Evolutionary conservation across 140 eudicot species (phyloP).

Genomic region (Flaveria floridana): DNA sequence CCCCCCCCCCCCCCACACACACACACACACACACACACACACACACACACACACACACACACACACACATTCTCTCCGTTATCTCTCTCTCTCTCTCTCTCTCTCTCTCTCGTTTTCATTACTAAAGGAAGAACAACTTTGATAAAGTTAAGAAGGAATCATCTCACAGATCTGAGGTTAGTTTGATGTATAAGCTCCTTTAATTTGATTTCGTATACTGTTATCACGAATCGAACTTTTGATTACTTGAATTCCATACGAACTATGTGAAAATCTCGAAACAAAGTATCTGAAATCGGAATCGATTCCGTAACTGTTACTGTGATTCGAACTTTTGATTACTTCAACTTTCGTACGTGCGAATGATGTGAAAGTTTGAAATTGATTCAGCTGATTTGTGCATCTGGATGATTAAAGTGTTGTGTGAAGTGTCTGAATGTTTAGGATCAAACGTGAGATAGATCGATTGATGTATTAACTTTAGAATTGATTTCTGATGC

Average conservation of each 20-base stretch:
- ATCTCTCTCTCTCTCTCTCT: neutral
- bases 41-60: too few relatives aligned
- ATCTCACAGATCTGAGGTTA: conserved; percentile 39
- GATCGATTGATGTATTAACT: conserved; percentile 7
- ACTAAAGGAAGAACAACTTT: conserved; percentile 24
- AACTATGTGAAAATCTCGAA: conserved; percentile 9
- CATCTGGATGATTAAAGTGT: conserved; percentile 18
- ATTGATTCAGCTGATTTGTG: conserved; percentile 20
- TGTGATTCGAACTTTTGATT: conserved; percentile 21
- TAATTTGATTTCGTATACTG: neutral
- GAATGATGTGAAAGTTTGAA: neutral
- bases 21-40: too few relatives aligned
- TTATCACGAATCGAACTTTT: conserved; percentile 12
- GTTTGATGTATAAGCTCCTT: conserved; percentile 12
- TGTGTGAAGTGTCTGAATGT: neutral
- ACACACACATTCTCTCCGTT: conserved; percentile 24
- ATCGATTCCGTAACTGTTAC: neutral
- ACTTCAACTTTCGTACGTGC: conserved; percentile 14
- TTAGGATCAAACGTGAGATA: neutral
- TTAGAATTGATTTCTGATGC: neutral
- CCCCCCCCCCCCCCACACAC: too few relatives aligned
- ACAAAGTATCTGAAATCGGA: conserved; percentile 20
- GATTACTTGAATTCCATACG: conserved; percentile 14
- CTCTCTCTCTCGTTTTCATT: neutral
- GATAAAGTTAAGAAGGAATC: conserved; percentile 22